Percentiles rank a stretch among this genome's conserved stretches.
Evolutionary conservation across 192 early-diverging fungal species (phyloP).

Genomic region (Cetraspora pellucida): DNA sequence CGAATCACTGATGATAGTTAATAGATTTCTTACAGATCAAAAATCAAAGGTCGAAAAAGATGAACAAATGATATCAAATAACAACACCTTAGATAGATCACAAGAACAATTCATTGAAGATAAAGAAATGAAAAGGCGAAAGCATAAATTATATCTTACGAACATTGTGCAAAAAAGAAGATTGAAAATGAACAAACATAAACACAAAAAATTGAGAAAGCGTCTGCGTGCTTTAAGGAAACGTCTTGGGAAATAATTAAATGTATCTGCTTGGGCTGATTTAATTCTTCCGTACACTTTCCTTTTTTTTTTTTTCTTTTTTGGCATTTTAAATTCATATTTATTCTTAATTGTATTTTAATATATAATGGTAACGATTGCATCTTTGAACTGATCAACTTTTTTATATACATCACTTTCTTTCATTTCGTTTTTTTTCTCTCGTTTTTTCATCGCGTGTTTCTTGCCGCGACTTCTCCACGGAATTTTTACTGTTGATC

Average conservation of each 20-base stretch:
- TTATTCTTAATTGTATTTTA: too few species aligned
- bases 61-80: not conserved
- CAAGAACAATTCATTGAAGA: not conserved
- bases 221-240: constrained; percentile 75
- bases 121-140: not conserved
- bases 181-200: constrained; percentile 97
- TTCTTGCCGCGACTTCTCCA: too few species aligned
- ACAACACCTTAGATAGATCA: not conserved
- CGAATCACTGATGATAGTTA: not conserved
- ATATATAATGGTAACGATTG: too few species aligned
- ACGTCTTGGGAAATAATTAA: constrained; percentile 61
- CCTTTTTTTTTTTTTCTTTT: too few species aligned
- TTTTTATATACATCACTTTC: too few species aligned
- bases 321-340: too few species aligned
- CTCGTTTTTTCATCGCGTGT: too few species aligned
- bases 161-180: constrained; percentile 81
- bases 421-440: too few species aligned
- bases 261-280: too few species aligned
- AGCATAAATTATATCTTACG: constrained; percentile 55
- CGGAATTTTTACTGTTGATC: too few species aligned
- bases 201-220: constrained; percentile 87
- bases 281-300: too few species aligned
- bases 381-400: too few species aligned
- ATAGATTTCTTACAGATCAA: not conserved
- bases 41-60: constrained; percentile 3